phyloP scores from a whole-genome alignment of 345 rosid genomes.

The Eutrema heterophyllum region DNA sequence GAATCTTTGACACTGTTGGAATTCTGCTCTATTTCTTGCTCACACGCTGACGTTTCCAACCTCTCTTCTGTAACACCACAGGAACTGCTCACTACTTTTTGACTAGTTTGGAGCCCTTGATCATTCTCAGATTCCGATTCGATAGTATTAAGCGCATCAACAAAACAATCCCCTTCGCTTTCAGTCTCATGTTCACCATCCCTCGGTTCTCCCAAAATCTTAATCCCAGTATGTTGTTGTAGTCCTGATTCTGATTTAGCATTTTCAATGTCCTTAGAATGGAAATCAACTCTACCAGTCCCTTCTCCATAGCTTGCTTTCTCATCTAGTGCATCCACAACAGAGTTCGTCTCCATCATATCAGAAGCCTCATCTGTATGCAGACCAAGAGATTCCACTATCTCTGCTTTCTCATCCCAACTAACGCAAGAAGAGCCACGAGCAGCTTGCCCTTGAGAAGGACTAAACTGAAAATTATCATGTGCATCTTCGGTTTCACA shows the following conservation, averaged over 20 bases:
- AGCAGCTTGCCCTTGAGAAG: conserved; percentile 36
- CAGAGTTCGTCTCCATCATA: conserved; percentile 7
- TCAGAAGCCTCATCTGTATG: conserved; percentile 35
- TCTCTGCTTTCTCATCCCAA: conserved; percentile 87
- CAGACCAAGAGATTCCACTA: conserved; percentile 40
- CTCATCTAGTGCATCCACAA: conserved; percentile 8
- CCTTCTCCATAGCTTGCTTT: conserved; percentile 17
- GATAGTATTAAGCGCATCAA: conserved; percentile 83
- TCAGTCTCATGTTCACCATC: conserved; percentile 49
- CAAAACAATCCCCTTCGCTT: conserved; percentile 69
- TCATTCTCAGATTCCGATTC: conserved; percentile 61
- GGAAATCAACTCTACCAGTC: conserved; percentile 28
- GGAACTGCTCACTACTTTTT: not conserved
- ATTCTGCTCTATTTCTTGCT: conserved; percentile 2
- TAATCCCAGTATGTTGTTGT: conserved; percentile 43
- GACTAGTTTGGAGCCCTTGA: conserved; percentile 23
- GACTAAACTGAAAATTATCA: conserved; percentile 32
- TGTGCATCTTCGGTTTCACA: conserved; percentile 34
- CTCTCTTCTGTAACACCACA: conserved; percentile 2
- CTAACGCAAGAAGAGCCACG: conserved; percentile 47
- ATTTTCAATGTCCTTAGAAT: conserved; percentile 24
- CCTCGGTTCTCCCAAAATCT: conserved; percentile 62
- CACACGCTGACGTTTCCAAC: conserved; percentile 18
- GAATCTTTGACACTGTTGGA: conserved; percentile 1
- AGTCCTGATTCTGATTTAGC: conserved; percentile 28